Evolutionary conservation across 768 basidiomycete species (phyloP).

Genomic region (Agaricus sinodeliciosus): DNA sequence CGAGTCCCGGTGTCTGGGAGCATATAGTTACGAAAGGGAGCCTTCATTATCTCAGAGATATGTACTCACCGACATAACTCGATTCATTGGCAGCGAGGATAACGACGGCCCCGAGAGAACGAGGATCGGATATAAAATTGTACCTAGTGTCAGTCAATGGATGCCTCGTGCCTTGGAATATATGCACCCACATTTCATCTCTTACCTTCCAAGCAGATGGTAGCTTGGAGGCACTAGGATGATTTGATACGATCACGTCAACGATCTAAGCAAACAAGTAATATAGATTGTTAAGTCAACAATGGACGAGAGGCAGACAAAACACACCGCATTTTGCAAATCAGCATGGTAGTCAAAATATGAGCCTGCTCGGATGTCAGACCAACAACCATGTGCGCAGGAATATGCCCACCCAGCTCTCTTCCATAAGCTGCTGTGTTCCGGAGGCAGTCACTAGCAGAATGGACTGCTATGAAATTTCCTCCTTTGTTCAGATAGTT

Average conservation of each 20-base stretch:
- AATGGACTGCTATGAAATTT: slow-evolving; percentile 65
- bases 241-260: slow-evolving; percentile 44
- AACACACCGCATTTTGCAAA: slow-evolving; percentile 56
- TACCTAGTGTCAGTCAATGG: slow-evolving; percentile 35
- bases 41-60: not conserved
- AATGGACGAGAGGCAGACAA: not conserved
- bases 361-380: slow-evolving; percentile 33
- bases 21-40: not conserved
- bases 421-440: slow-evolving; percentile 50
- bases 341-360: slow-evolving; percentile 68
- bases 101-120: slow-evolving; percentile 53
- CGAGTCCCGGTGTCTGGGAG: slow-evolving; percentile 38
- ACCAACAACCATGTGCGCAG: not conserved
- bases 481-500: slow-evolving; percentile 63
- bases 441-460: slow-evolving; percentile 53
- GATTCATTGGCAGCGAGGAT: slow-evolving; percentile 61
- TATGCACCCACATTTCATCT: slow-evolving; percentile 50
- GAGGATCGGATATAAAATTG: slow-evolving; percentile 68
- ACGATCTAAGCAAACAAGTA: slow-evolving; percentile 37
- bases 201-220: slow-evolving; percentile 45
- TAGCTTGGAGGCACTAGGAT: slow-evolving; percentile 55
- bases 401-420: slow-evolving; percentile 41
- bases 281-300: no score
- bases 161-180: not conserved
- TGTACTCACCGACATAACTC: slow-evolving; percentile 45